A percentile compares a stretch with the other conserved stretches of the same genome.
Conservation (phyloP, 1,284 basidiomycete species). For the Puccinia polysora region DNA sequence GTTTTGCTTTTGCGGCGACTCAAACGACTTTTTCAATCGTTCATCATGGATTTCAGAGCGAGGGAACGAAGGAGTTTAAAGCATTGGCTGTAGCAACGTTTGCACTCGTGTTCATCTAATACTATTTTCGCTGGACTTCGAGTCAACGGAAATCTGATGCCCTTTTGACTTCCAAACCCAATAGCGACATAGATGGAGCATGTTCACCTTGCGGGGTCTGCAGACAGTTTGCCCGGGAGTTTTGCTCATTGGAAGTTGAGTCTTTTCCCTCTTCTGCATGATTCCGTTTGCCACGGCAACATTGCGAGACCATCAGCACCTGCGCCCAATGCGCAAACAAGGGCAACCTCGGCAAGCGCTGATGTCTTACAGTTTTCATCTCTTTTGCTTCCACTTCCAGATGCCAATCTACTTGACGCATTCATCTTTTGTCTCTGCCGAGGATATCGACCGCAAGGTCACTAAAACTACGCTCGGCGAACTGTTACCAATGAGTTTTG, state of each 20-base stretch:
- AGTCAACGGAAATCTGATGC: neutral
- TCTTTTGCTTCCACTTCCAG: slow-evolving; percentile 2
- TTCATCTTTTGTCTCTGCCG: slow-evolving; percentile 15
- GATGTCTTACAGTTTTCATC: neutral
- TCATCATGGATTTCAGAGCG: slow-evolving; percentile 19
- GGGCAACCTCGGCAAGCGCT: neutral
- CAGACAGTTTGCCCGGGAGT: slow-evolving; percentile 42
- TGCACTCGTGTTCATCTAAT: neutral
- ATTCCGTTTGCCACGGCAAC: neutral
- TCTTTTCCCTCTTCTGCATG: neutral
- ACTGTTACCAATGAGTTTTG: slow-evolving; percentile 42
- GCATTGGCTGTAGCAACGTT: slow-evolving; percentile 42
- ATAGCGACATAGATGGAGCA: slow-evolving; percentile 37
- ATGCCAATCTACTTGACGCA: slow-evolving; percentile 40
- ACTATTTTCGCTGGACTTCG: neutral
- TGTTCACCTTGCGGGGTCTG: slow-evolving; percentile 44
- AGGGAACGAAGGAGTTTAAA: slow-evolving; percentile 38
- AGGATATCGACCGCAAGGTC: slow-evolving; percentile 24
- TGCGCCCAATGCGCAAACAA: too few species aligned
- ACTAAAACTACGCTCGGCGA: slow-evolving; percentile 30
- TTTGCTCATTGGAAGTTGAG: slow-evolving; percentile 43
- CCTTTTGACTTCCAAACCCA: neutral
- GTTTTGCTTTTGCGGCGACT: neutral
- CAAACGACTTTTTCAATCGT: neutral
- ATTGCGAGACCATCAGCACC: too few species aligned